phyloP scores from a whole-genome alignment of 176 grass and related monocot species.

The Eleusine coracana region DNA sequence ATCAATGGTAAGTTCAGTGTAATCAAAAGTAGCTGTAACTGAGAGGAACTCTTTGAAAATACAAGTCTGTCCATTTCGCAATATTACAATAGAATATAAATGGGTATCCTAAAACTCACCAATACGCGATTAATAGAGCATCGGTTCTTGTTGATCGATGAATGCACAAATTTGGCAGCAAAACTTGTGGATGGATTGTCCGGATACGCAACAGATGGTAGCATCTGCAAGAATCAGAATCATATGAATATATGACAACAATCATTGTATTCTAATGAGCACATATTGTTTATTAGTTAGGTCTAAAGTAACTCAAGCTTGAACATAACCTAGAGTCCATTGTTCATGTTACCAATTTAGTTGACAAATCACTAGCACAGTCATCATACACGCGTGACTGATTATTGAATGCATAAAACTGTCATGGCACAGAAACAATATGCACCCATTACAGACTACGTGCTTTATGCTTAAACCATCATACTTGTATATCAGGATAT shows the following conservation, averaged over 20 bases:
- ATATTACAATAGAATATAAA: conserved; percentile 12
- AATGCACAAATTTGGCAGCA: conserved; percentile 98
- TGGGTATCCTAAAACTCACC: conserved; percentile 65
- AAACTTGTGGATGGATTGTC: conserved; percentile 96
- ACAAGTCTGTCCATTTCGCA: conserved; percentile 3
- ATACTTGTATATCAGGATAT: neutral
- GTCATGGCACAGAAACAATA: neutral
- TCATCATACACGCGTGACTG: neutral
- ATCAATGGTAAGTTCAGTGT: neutral
- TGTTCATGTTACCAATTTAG: neutral
- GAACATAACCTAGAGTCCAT: neutral
- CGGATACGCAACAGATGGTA: conserved; percentile 85
- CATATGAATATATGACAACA: conserved; percentile 36
- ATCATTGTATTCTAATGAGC: neutral
- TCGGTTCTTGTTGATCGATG: conserved; percentile 96
- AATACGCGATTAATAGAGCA: conserved; percentile 96
- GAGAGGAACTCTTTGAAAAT: neutral
- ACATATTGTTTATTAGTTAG: neutral
- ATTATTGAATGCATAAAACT: neutral
- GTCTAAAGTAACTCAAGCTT: conserved; percentile 7
- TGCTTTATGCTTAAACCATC: conserved; percentile 13
- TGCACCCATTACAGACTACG: conserved; percentile 23
- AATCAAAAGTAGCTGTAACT: neutral
- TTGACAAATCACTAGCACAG: neutral
- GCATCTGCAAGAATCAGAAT: conserved; percentile 63